Base-by-base conservation (phyloP, 1,139 yeast genomes). In the Pichia sp. region DNA sequence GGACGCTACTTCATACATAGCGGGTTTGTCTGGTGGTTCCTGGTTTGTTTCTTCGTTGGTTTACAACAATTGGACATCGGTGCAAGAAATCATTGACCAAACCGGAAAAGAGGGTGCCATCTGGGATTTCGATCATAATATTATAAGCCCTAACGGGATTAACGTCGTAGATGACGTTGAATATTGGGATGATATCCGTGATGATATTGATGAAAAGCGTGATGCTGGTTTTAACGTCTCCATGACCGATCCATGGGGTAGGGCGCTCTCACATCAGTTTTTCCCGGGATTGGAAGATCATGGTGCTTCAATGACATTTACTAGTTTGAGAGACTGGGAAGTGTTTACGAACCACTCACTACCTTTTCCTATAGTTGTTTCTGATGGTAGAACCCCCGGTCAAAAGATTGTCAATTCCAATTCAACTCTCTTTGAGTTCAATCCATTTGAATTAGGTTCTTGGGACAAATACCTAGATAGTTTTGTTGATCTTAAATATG, bases 241-340 rank as follows among this genome's bases (percentile, higher is more conserved):
- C 5, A 56, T 90, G 46, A 87, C 96, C n/a, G 97, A 88, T 66
- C 75, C 85, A 50, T 90, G 97, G 97, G 95, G 94, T n/a, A 71
- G 95, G 58, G 82, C 87, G 1, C 68, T 88, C 44, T 76, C 94
- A 1, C 76, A 81, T 57, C 95, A 86, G 64, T 82, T 83, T 60
- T 79, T 88, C 59, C 69, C 81, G 48, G 68, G 69, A 45, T 67
- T 69, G 42, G 61, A 72, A 35, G 73, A 77, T 51, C 77, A 75
- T 45, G 86, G 85, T 46, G 80, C 75, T 2, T 80, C 76, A 5
- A 67, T 81, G 56, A 74, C 85, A 3, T 84, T 85, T 77, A 73
- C 85, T 8, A 77, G 79, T 41, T 62, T 85, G 40, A 72, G 75
- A 59, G 71, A 72, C 32, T 64, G 69, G 44, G 72, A 69, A 11